Evolutionary conservation across 106 monocot species (phyloP), one percentile per base, ranked within the genome.

Genomic region (Dendrobium chrysotoxum): DNA sequence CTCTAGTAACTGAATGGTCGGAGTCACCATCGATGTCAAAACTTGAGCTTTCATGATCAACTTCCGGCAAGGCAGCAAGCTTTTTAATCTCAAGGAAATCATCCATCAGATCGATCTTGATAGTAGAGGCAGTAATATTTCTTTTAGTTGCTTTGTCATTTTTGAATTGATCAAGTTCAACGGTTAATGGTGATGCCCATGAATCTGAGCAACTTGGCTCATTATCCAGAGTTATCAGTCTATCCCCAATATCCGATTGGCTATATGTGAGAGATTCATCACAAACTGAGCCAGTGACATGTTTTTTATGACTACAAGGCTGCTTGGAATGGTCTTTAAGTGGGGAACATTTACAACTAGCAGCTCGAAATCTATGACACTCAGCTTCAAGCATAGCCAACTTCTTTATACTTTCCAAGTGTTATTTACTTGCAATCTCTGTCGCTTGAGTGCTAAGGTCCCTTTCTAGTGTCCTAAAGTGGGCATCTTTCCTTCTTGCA

Each of bases 311-410:
- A 66, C 6, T 2, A 1, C 15, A 66, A 1, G 25, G 7, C 21
- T 3, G 25, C 21, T 66, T 66, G 10, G 10, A 4, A 66, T 66
- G 65, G 8, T 26, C 11, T 76, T 76, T 80, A 65, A 46, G 39
- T 40, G 77, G 68, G 7, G 68, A 78, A 47, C 25, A 17, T 79
- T 83, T 91, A 18, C 78, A 78, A 41, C 39, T 77, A 41, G 45
- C 40, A 72, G 75, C 44, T 5, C 54, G 79, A 26, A 93, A 38
- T 57, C 79, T 84, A 35, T 79, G 88, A 12, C 90, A 90, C 71
- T 93, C 90, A 30, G 93, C 80, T 81, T 93, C 93, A 79, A 93
- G 88, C 54, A 81, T 88, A 17, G 84, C 58, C 3, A 91, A 68
- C 76, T 91, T 91, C 53, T 79, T 91, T 80, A 83, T 86, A 78